Percentiles rank a stretch among this genome's conserved stretches.
These are phyloP conservation scores for Coleophoma cylindrospora DNA, from an alignment of 2,329 filamentous ascomycete genomes.

Conservation along the genomic window DNA sequence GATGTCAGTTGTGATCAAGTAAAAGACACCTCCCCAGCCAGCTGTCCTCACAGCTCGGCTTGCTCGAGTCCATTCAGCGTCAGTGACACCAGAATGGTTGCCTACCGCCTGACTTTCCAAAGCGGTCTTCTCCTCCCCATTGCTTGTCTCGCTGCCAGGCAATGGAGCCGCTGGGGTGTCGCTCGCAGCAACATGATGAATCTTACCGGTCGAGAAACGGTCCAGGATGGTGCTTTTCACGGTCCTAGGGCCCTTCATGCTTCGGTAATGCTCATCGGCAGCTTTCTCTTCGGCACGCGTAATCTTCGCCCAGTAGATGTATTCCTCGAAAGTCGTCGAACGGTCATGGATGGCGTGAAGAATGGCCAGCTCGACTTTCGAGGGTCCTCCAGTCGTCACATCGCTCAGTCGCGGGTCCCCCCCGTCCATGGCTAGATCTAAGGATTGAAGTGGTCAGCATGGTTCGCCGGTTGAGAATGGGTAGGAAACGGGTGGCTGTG, in stretches of 20 bases:
- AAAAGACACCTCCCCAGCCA: conserved; percentile 38
- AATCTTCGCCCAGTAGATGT: conserved; percentile 27
- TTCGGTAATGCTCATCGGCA: conserved; percentile 13
- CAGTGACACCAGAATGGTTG: conserved; percentile 16
- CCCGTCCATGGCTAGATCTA: neutral
- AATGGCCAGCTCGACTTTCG: conserved; percentile 10
- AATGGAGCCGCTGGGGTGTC: conserved; percentile 1
- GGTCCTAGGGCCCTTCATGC: conserved; percentile 11
- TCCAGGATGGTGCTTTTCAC: conserved; percentile 14
- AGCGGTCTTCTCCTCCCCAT: conserved; percentile 5
- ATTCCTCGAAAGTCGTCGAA: conserved; percentile 29
- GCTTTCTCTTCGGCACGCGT: conserved; percentile 27
- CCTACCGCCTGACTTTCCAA: conserved; percentile 1
- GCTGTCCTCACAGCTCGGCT: conserved; percentile 40
- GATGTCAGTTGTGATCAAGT: conserved; percentile 19
- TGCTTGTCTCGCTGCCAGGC: conserved; percentile 1
- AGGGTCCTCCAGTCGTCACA: neutral
- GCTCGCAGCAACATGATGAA: conserved; percentile 3
- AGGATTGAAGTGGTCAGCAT: neutral
- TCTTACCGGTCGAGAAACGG: conserved; percentile 13
- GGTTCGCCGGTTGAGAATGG: no score
- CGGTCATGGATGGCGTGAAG: conserved; percentile 21
- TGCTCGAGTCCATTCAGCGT: conserved; percentile 42
- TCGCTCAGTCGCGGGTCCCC: conserved; percentile 2
- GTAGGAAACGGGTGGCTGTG: no score